Evolutionary conservation across 495 filamentous ascomycete species (phyloP).

Genomic region (Neurospora sp.): DNA sequence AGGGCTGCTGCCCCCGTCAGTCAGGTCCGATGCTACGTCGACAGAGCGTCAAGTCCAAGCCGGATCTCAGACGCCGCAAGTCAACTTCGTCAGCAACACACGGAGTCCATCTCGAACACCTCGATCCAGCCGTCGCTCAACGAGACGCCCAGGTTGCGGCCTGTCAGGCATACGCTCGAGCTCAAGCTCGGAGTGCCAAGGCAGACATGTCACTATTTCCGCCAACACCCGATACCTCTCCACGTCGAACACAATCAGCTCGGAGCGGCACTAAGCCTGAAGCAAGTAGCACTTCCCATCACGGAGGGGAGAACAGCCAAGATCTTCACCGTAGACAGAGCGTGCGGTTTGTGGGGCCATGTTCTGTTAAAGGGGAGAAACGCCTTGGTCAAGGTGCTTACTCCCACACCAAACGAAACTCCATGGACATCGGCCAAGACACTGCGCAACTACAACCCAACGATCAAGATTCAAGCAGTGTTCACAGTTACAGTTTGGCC

Average conservation of each 20-base stretch:
- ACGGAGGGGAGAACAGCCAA: constrained; percentile 2
- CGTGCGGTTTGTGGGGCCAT: constrained; percentile 44
- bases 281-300: background rate
- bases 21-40: constrained; percentile 35
- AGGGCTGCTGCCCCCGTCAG: constrained; percentile 5
- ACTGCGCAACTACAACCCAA: background rate
- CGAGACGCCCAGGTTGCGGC: constrained; percentile 60
- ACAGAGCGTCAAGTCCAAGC: constrained; percentile 27
- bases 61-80: constrained; percentile 46
- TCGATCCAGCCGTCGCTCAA: constrained; percentile 46
- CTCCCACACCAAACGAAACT: background rate
- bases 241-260: constrained; percentile 5
- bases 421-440: background rate
- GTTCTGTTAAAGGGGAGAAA: constrained; percentile 15
- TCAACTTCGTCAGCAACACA: constrained; percentile 49
- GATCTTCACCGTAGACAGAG: constrained; percentile 37
- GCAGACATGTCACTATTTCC: constrained; percentile 28
- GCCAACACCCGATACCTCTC: constrained; percentile 16
- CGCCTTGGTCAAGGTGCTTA: background rate
- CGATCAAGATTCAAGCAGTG: constrained; percentile 1
- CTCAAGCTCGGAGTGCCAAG: constrained; percentile 34
- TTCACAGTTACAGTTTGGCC: background rate
- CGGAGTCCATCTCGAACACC: constrained; percentile 35
- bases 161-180: constrained; percentile 51
- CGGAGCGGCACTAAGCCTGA: background rate